Conservation (phyloP, 768 basidiomycete genomes). For the Russula vinacea region DNA sequence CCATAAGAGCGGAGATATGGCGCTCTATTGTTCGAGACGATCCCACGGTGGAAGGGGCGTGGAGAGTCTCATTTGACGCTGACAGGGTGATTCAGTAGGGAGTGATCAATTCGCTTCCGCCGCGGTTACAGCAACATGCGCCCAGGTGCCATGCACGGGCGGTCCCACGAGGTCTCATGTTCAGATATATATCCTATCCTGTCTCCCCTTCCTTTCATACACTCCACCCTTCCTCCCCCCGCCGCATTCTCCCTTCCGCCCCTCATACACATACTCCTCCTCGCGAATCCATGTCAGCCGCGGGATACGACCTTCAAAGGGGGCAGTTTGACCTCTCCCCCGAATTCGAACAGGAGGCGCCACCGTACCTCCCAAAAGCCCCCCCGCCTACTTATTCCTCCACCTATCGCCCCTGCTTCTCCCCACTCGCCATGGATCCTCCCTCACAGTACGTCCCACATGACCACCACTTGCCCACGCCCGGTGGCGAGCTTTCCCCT, state of each 20-base stretch:
- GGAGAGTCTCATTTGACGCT: not conserved
- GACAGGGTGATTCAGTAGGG: not conserved
- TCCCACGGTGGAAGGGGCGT: not conserved
- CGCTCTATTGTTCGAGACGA: not conserved
- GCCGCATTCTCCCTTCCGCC: too few species aligned
- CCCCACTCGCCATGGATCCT: not conserved
- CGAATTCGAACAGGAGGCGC: conserved; percentile 11
- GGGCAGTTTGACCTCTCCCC: conserved; percentile 9
- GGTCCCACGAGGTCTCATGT: conserved; percentile 13
- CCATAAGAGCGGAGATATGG: not conserved
- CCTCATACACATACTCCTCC: not conserved
- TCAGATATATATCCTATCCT: conserved; percentile 24
- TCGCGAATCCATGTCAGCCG: conserved; percentile 2
- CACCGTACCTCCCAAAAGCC: conserved; percentile 15
- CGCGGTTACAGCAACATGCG: conserved; percentile 7
- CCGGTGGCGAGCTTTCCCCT: not conserved
- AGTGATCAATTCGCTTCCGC: conserved; percentile 6
- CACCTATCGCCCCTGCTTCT: not conserved
- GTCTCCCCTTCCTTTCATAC: not conserved
- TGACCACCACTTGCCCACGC: not conserved
- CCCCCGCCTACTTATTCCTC: conserved; percentile 3
- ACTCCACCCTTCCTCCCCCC: not conserved
- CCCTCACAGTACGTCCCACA: conserved; percentile 5
- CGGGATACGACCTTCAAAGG: conserved; percentile 13
- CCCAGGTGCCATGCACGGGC: not conserved